Conservation (phyloP, 2,329 filamentous ascomycete genomes). For the Fonsecaea erecta region DNA sequence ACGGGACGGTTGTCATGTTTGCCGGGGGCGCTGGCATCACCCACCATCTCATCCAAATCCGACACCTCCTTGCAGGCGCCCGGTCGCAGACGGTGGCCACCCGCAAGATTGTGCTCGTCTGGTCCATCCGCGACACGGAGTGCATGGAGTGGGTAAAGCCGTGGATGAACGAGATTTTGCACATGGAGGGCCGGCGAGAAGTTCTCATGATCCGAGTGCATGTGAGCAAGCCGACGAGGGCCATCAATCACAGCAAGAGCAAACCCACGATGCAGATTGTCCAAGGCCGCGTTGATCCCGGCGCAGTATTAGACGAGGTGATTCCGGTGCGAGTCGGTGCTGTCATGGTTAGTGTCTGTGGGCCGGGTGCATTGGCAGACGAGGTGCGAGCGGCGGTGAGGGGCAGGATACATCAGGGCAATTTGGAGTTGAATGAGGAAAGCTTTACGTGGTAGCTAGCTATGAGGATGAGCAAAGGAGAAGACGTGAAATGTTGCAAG, state of each 20-base stretch:
- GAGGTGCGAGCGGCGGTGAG: slow-evolving; percentile 62
- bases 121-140: slow-evolving; percentile 65
- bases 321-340: slow-evolving; percentile 61
- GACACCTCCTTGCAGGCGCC: slow-evolving; percentile 61
- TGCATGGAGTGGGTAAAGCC: slow-evolving; percentile 66
- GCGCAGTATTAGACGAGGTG: slow-evolving; percentile 62
- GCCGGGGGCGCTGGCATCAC: slow-evolving; percentile 70
- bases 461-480: background rate
- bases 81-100: slow-evolving; percentile 60
- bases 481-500: background rate
- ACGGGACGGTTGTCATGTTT: slow-evolving; percentile 69
- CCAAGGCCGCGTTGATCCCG: slow-evolving; percentile 61
- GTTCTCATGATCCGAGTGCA: slow-evolving; percentile 66
- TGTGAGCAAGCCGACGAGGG: slow-evolving; percentile 63
- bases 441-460: slow-evolving; percentile 64
- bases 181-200: slow-evolving; percentile 62
- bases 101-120: slow-evolving; percentile 64
- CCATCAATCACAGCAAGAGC: slow-evolving; percentile 57
- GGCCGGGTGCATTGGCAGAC: slow-evolving; percentile 66
- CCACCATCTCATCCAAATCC: slow-evolving; percentile 66
- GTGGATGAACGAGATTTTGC: slow-evolving; percentile 69
- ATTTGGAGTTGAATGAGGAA: slow-evolving; percentile 68
- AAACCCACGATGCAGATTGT: slow-evolving; percentile 66
- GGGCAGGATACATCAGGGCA: slow-evolving; percentile 55
- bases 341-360: slow-evolving; percentile 66